A percentile compares a stretch with the other conserved stretches of the same genome.
Conservation (phyloP, 108 stramenopile species). For the Fragilaria crotonensis region DNA sequence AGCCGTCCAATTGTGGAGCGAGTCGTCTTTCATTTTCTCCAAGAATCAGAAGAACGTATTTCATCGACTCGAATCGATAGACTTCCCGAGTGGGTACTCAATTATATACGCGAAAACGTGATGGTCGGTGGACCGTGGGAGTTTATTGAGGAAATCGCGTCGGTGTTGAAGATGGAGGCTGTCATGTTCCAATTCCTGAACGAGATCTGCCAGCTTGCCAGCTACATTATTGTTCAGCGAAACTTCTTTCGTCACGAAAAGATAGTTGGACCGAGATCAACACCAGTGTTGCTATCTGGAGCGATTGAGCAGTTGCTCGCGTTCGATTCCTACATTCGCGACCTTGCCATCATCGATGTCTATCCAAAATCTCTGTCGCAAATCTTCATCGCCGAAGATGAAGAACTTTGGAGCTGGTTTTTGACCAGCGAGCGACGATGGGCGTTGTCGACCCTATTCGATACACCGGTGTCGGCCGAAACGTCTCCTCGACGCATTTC, state of each 20-base stretch:
- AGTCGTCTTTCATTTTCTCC: conserved; percentile 64
- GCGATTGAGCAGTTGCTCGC: conserved; percentile 69
- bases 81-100: conserved; percentile 74
- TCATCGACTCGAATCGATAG: conserved; percentile 49
- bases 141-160: conserved; percentile 9
- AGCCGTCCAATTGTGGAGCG: conserved; percentile 41
- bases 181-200: conserved; percentile 28
- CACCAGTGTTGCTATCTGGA: conserved; percentile 25
- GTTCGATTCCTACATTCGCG: conserved; percentile 45
- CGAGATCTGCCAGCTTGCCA: conserved; percentile 47
- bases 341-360: neutral
- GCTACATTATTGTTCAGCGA: conserved; percentile 54
- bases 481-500: conserved; percentile 22
- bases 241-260: conserved; percentile 54
- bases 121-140: conserved; percentile 15
- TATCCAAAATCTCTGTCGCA: conserved; percentile 36
- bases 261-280: conserved; percentile 39
- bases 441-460: conserved; percentile 47
- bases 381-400: conserved; percentile 38
- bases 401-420: conserved; percentile 64
- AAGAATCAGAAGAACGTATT: conserved; percentile 29
- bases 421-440: conserved; percentile 54
- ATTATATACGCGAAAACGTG: conserved; percentile 53
- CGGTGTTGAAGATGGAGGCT: conserved; percentile 5
- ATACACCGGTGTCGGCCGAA: conserved; percentile 8